Conservation (phyloP, 1,139 yeast genomes). For the Debaryomyces udenii region DNA sequence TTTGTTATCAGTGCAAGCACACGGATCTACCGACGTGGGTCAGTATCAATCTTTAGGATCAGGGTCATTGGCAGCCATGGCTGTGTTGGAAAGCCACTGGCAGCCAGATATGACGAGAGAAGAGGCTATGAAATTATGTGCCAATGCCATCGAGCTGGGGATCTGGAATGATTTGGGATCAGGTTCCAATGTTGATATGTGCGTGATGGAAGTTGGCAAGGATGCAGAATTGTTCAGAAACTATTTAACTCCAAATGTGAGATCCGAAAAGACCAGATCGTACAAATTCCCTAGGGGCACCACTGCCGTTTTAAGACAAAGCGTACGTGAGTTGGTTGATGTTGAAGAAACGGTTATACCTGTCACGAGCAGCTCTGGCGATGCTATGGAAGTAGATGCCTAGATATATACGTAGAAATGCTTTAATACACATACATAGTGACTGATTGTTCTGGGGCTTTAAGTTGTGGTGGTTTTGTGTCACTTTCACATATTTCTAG, state of each 20-base stretch:
- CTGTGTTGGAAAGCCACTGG: constrained; percentile 90
- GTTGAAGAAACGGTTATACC: constrained; percentile 66
- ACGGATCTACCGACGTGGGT: constrained; percentile 96
- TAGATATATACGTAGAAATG: constrained; percentile 20
- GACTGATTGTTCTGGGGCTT: not conserved
- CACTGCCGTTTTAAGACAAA: constrained; percentile 75
- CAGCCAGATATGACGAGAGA: constrained; percentile 74
- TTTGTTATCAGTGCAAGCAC: constrained; percentile 91
- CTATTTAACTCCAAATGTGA: constrained; percentile 86
- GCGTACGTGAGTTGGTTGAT: constrained; percentile 65
- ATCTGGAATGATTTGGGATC: constrained; percentile 99
- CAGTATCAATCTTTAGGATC: constrained; percentile 91
- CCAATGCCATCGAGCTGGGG: constrained; percentile 96
- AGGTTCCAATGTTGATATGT: constrained; percentile 95
- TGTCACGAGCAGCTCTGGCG: constrained; percentile 35
- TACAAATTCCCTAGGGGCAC: constrained; percentile 91
- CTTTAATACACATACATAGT: constrained; percentile 7
- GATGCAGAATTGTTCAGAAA: constrained; percentile 85
- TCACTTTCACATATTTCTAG: constrained; percentile 18
- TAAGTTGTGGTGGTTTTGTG: constrained; percentile 5
- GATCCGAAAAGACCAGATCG: constrained; percentile 76
- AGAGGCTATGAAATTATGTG: constrained; percentile 85
- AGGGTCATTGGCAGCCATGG: constrained; percentile 99
- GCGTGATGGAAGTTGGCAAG: constrained; percentile 92
- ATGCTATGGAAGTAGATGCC: constrained; percentile 78